A percentile compares a stretch with the other conserved stretches of the same genome.
Conservation (phyloP, 768 basidiomycete genomes). For the Rhizopogon vesiculosus region DNA sequence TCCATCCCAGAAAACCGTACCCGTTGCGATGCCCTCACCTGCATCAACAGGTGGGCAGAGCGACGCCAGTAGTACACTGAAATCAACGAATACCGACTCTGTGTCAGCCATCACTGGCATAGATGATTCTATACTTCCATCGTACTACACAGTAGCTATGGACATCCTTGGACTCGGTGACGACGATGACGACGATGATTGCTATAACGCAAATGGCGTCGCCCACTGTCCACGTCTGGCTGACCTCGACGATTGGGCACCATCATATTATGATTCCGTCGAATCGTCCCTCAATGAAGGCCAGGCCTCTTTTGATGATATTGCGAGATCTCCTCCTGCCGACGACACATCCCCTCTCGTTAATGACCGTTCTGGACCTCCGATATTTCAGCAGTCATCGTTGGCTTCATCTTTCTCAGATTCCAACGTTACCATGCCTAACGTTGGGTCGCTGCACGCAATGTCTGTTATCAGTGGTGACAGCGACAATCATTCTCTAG, state of each 20-base stretch:
- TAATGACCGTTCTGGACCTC: background rate
- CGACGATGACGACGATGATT: background rate
- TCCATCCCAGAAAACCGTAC: background rate
- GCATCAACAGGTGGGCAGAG: background rate
- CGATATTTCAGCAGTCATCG: background rate
- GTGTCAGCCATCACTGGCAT: background rate
- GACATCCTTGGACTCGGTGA: slow-evolving; percentile 10
- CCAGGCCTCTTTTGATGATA: background rate
- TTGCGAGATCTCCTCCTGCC: background rate
- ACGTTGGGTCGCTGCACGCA: background rate
- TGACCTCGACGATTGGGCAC: background rate
- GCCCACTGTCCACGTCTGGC: background rate
- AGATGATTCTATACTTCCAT: background rate
- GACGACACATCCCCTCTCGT: background rate
- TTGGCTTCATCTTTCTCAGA: background rate
- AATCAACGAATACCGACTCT: background rate
- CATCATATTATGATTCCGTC: background rate
- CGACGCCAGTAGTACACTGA: background rate
- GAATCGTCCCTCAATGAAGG: background rate
- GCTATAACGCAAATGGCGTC: background rate
- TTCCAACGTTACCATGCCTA: background rate
- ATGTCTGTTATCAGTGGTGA: background rate
- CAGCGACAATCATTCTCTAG: slow-evolving; percentile 2
- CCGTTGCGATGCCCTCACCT: background rate
- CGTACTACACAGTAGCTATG: slow-evolving; percentile 1